Percentiles rank a stretch among this genome's conserved stretches.
phyloP scores from a whole-genome alignment of 108 stramenopile genomes.

The Cyclotella choctawhatcheeana region DNA sequence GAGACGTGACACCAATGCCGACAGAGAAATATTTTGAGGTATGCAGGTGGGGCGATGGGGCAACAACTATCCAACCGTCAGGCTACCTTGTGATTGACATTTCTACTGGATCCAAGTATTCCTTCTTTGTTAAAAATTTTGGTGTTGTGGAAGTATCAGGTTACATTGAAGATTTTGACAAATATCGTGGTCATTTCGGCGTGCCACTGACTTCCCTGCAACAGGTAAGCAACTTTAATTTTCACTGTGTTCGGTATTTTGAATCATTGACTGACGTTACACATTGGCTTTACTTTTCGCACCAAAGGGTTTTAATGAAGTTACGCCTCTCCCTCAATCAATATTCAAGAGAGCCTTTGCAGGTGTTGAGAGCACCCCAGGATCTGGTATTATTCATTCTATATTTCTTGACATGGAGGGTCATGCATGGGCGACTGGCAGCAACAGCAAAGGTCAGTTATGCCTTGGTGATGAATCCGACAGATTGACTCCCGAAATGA shows the following conservation, averaged over 20 bases:
- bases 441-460: conserved; percentile 41
- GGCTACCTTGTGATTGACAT: no score
- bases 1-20: conserved; percentile 19
- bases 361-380: conserved; percentile 39
- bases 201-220: conserved; percentile 30
- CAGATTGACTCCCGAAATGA: conserved; percentile 41
- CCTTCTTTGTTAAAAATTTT: conserved; percentile 23
- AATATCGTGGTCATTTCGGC: conserved; percentile 46
- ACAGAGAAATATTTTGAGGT: no score
- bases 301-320: conserved; percentile 6
- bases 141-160: conserved; percentile 35
- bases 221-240: neutral
- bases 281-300: neutral
- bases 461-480: conserved; percentile 42
- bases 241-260: neutral
- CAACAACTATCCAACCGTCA: no score
- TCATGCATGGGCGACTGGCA: conserved; percentile 44
- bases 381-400: conserved; percentile 32
- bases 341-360: conserved; percentile 40
- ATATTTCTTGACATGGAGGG: conserved; percentile 43
- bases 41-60: conserved; percentile 3
- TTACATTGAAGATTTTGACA: conserved; percentile 17
- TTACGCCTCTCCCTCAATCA: conserved; percentile 33
- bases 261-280: neutral
- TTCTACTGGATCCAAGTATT: conserved; percentile 47